Conservation (phyloP, 306 rosid species). For the Inga laurina region DNA sequence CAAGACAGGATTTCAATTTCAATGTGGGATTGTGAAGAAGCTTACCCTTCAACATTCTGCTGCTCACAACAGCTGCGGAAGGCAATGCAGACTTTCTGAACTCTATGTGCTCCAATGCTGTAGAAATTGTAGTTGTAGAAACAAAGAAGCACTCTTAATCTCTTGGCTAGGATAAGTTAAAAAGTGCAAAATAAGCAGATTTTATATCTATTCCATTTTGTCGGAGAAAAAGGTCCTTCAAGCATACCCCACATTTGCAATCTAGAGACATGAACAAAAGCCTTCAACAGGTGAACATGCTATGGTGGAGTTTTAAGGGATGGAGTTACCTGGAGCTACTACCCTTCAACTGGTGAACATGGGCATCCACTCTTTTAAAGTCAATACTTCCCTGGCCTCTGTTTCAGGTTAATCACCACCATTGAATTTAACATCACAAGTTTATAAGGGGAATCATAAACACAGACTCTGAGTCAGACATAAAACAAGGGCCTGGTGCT, state of each 20-base stretch:
- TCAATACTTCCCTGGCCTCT: slow-evolving; percentile 62
- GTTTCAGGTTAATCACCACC: slow-evolving; percentile 8
- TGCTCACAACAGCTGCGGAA: slow-evolving; percentile 58
- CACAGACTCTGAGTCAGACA: background rate
- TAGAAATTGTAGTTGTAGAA: background rate
- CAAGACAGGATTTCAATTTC: background rate
- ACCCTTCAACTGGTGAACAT: slow-evolving; percentile 88
- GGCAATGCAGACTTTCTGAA: slow-evolving; percentile 64
- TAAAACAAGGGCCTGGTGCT: background rate
- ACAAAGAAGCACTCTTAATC: background rate
- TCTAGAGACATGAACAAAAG: background rate
- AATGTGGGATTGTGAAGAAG: slow-evolving; percentile 2
- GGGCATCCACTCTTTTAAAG: slow-evolving; percentile 65
- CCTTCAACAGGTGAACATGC: background rate
- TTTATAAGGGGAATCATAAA: background rate
- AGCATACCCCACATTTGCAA: background rate
- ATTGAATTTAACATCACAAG: background rate
- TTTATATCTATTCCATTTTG: background rate
- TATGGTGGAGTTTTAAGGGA: background rate
- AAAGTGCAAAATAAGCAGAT: background rate
- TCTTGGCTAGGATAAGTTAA: background rate
- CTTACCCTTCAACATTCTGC: slow-evolving; percentile 74
- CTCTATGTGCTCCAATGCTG: slow-evolving; percentile 90
- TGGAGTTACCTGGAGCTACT: slow-evolving; percentile 83
- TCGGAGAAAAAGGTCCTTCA: background rate